Base-by-base conservation (phyloP, 2,329 filamentous ascomycete genomes). In the Stachybotrys chartarum region DNA sequence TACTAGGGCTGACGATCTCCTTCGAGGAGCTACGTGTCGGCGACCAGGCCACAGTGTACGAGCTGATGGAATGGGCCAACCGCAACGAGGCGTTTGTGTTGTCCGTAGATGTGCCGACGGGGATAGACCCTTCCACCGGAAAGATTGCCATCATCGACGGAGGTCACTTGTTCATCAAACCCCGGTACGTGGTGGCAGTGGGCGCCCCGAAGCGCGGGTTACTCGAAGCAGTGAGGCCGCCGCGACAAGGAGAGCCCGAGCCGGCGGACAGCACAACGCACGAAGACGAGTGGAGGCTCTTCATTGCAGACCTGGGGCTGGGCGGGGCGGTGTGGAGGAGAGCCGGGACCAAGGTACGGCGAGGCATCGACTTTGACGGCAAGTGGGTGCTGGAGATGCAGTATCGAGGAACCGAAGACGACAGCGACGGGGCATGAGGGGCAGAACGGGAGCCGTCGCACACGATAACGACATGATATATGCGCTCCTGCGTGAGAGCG, bases 41-140 rank as follows among this genome's bases (percentile, higher is more conserved):
- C 16, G 89, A 96, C 61, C 90, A 95, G 68, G 85, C 87, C 4
- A 88, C 87, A 0, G 90, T 91, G 0, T 92, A 95, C 65, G 88
- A 95, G 66, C 83, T 97, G 66, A 94, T 97, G 65, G 88, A 91
- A 59, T 97, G 92, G 91, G 88, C 91, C 3, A 97, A 97, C 67
- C 87, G 91, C 60, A 90, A 87, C 67, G 89, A 91, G 60, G 86
- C 91, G 0, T 85, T 87, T 56, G 87, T 94, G 3, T 75, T 99
- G 18, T 89, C 91, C 0, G 83, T 99, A n/a, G 93, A 96, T 67
- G 84, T 95, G 6, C 94, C 94, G 1, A 93, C 90, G 0, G 94
- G 94, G 6, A 84, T 96, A 52, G 91, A 93, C 60, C 90, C 90
- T 3, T 84, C 85, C 0, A 86, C 85, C 45, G 91, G 91, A 64